Evolutionary conservation across 768 basidiomycete species (phyloP).

Genomic region (Suillus sp.): DNA sequence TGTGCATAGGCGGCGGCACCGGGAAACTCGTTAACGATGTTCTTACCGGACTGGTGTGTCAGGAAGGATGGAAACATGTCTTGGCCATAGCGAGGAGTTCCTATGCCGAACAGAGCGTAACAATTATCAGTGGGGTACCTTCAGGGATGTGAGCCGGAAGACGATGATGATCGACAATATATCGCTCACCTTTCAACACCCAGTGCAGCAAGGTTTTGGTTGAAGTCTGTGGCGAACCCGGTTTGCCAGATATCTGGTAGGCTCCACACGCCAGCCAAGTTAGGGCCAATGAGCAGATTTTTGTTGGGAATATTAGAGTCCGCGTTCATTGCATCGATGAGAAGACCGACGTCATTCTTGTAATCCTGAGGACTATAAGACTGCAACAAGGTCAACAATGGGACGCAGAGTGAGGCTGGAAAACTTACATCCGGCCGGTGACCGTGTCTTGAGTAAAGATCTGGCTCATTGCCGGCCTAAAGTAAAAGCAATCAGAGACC

Average conservation of each 20-base stretch:
- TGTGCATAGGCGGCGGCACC: slow-evolving; percentile 46
- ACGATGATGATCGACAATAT: background rate
- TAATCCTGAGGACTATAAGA: slow-evolving; percentile 44
- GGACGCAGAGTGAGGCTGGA: too few species aligned
- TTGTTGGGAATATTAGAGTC: slow-evolving; percentile 42
- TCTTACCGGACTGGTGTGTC: slow-evolving; percentile 53
- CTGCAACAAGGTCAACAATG: slow-evolving; percentile 20
- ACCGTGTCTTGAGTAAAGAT: slow-evolving; percentile 59
- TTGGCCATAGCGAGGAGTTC: slow-evolving; percentile 44
- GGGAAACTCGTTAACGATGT: slow-evolving; percentile 54
- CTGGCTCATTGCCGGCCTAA: slow-evolving; percentile 79
- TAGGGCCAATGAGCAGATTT: slow-evolving; percentile 63
- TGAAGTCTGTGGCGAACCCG: slow-evolving; percentile 48
- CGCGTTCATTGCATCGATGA: slow-evolving; percentile 46
- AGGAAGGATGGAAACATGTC: slow-evolving; percentile 48
- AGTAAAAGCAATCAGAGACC: background rate
- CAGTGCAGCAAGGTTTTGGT: slow-evolving; percentile 44
- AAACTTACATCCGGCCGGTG: slow-evolving; percentile 30
- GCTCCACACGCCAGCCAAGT: slow-evolving; percentile 56
- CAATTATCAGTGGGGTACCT: slow-evolving; percentile 71
- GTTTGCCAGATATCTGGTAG: slow-evolving; percentile 56
- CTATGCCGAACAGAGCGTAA: slow-evolving; percentile 48
- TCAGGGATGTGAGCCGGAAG: slow-evolving; percentile 18
- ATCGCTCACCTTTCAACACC: slow-evolving; percentile 54
- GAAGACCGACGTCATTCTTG: slow-evolving; percentile 49